These are phyloP conservation scores for Anisodus tanguticus DNA, from an alignment of 257 asterid genomes.

Conservation along the genomic window DNA sequence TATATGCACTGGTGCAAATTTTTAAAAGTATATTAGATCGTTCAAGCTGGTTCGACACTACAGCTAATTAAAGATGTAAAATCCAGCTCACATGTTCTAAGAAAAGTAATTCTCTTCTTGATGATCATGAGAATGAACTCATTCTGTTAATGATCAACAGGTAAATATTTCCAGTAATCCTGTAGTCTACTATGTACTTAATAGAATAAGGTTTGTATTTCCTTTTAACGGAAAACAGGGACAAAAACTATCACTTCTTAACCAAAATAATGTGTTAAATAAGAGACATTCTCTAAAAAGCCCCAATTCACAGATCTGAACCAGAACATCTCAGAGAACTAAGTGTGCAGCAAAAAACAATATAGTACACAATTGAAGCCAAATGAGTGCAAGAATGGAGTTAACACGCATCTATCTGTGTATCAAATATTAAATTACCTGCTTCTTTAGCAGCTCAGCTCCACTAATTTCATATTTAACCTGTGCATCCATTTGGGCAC, in stretches of 20 bases:
- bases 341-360: not conserved
- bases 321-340: not conserved
- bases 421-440: constrained; percentile 55
- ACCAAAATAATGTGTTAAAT: not conserved
- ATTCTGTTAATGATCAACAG: not conserved
- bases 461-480: constrained; percentile 72
- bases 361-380: not conserved
- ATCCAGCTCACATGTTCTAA: not conserved
- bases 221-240: not conserved
- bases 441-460: constrained; percentile 88
- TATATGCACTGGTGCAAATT: not conserved
- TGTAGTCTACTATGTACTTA: not conserved
- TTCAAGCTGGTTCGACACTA: not conserved
- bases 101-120: not conserved
- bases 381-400: constrained; percentile 21
- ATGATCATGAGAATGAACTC: not conserved
- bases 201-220: not conserved
- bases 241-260: constrained; percentile 7
- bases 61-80: constrained; percentile 17
- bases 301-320: not conserved
- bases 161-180: not conserved
- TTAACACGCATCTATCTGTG: not conserved
- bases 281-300: not conserved
- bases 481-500: constrained; percentile 79
- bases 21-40: not conserved